Conservation (phyloP, 805 yeast genomes). For the Metschnikowia matae region DNA sequence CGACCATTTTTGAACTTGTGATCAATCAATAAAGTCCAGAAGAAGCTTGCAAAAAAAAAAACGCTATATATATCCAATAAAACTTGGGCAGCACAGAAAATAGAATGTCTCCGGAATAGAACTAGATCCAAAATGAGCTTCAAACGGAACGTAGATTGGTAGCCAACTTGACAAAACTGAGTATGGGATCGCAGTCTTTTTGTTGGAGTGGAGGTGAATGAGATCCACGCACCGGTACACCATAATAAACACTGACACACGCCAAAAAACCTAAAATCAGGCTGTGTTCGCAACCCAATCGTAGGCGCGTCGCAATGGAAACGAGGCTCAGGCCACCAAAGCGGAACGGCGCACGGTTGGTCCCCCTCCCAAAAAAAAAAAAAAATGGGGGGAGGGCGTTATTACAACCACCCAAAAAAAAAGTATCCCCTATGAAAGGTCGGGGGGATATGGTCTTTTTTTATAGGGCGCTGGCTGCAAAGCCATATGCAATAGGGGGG, state of each 20-base stretch:
- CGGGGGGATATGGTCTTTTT: background rate
- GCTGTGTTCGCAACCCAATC: background rate
- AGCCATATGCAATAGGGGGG: background rate
- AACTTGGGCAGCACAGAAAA: no score
- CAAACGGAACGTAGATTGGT: background rate
- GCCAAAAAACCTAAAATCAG: background rate
- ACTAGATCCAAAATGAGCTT: no score
- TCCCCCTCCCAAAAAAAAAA: no score
- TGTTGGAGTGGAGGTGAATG: background rate
- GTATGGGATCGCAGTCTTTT: background rate
- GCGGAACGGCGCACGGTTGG: background rate
- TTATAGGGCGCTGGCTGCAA: background rate
- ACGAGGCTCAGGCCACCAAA: background rate
- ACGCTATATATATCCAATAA: no score
- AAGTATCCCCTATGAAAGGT: background rate
- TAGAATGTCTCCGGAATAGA: background rate
- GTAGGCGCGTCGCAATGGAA: background rate
- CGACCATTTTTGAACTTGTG: conserved; percentile 36
- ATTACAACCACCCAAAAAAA: background rate
- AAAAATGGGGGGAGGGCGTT: no score
- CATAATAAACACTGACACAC: background rate
- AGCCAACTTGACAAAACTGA: background rate
- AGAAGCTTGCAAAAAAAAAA: background rate
- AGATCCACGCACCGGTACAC: conserved; percentile 1
- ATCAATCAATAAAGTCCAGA: background rate